Evolutionary conservation across 306 rosid genomes (phyloP), one percentile per base, ranked within the genome.

Genomic region (Vigna hirtella): DNA sequence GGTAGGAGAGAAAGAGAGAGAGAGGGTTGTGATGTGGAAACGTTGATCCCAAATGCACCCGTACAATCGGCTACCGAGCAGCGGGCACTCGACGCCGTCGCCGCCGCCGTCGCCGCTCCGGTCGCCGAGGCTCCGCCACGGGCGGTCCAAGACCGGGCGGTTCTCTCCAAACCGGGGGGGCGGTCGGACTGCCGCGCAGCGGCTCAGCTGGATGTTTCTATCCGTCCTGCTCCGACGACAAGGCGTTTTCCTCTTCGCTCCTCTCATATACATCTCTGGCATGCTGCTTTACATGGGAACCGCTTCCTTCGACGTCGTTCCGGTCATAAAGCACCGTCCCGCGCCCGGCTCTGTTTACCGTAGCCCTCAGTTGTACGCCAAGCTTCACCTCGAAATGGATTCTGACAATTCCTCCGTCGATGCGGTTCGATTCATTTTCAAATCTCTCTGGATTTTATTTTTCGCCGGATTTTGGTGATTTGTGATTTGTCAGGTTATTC

Each of bases 261-360:
- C 99, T 63, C 89, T 95, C 6, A 89, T 95, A 36, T 95, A 95
- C 81, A 91, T 95, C 87, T 86, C 99, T 28, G 93, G 96, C 51
- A 95, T 93, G 97, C 90, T 95, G 5, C 90, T 95, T 20, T 95
- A 95, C 83, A 93, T 95, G 98, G 99, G 99, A 51, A 87, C 99
- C 76, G 97, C 90, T 52, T 93, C 99, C 0, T 93, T 91, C 79
- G 96, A 95, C 55, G 97, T 88, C 74, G 96, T 93, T 79, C 99
- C 99, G 10, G 63, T 91, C 12, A 95, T 95, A 50, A 84, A 82
- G 36, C 99, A 91, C 71, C 93, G 92, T n/a, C 87, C 88, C 30
- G 94, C 98, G 7, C 89, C 97, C 0, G 99, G 98, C 47, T 89
- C 98, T n/a, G 75, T 90, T 1, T 95, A 95, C 71, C 97, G 99